These are phyloP conservation scores for Alternaria incomplexa DNA, from an alignment of 2,329 filamentous ascomycete genomes.

Conservation along the genomic window DNA sequence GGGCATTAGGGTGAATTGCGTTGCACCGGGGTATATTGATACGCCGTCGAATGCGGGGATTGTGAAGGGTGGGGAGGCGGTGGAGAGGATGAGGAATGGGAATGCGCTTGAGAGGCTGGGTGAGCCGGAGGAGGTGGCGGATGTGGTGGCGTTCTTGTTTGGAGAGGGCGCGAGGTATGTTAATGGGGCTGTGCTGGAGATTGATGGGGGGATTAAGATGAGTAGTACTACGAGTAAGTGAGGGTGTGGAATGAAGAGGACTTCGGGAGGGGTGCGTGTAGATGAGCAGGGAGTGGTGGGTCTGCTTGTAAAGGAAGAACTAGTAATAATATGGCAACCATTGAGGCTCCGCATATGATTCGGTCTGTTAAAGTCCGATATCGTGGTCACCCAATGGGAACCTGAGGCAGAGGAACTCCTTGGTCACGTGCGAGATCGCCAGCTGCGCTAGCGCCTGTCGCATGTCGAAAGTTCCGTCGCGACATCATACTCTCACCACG, in stretches of 20 bases:
- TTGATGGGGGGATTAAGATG: constrained; percentile 54
- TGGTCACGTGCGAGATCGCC: constrained; percentile 52
- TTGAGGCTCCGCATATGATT: not conserved
- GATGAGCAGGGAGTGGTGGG: too few relatives aligned
- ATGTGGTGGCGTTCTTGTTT: constrained; percentile 58
- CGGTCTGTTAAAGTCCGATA: not conserved
- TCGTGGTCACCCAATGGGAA: not conserved
- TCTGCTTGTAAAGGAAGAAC: not conserved
- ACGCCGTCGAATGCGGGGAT: constrained; percentile 59
- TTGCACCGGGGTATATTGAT: constrained; percentile 52
- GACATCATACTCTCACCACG: constrained; percentile 5
- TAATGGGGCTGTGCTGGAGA: constrained; percentile 56
- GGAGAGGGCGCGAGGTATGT: constrained; percentile 55
- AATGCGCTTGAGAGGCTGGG: constrained; percentile 54
- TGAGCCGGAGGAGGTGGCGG: constrained; percentile 56
- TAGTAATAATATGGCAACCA: accelerated
- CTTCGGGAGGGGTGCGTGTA: too few relatives aligned
- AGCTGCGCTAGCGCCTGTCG: constrained; percentile 13
- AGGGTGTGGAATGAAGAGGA: not conserved
- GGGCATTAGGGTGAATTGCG: constrained; percentile 39
- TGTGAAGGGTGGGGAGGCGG: constrained; percentile 54
- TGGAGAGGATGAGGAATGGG: constrained; percentile 48
- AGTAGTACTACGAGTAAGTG: constrained; percentile 34
- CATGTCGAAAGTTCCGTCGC: constrained; percentile 24
- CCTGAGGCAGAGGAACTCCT: constrained; percentile 37